A percentile compares a stretch with the other conserved stretches of the same genome.
These are phyloP conservation scores for Serpula lacrymans DNA, from an alignment of 768 basidiomycete species.

Conservation along the genomic window DNA sequence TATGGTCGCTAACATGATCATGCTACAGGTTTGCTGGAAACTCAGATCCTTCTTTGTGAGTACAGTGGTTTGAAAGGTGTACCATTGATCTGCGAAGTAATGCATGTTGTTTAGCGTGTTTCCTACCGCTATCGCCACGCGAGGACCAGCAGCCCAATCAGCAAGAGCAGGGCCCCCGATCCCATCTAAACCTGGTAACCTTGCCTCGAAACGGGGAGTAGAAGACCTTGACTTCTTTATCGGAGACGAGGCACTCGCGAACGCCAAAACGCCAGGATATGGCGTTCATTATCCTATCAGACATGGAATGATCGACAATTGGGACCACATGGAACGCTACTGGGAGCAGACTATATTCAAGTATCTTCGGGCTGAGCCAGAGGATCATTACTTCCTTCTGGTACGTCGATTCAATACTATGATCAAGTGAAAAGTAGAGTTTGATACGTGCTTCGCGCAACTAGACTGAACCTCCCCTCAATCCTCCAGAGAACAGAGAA, in stretches of 20 bases:
- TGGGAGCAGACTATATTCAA: slow-evolving; percentile 99
- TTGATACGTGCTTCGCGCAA: background rate
- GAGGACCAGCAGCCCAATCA: slow-evolving; percentile 61
- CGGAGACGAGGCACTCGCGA: slow-evolving; percentile 95
- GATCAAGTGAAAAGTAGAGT: background rate
- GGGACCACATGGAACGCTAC: slow-evolving; percentile 98
- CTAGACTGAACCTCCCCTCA: slow-evolving; percentile 99
- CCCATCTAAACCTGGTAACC: slow-evolving; percentile 82
- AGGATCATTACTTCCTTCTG: slow-evolving; percentile 97
- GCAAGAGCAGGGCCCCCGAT: slow-evolving; percentile 70
- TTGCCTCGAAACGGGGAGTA: slow-evolving; percentile 94
- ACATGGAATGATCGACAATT: slow-evolving; percentile 97
- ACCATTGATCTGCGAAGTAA: slow-evolving; percentile 6
- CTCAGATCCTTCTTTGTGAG: slow-evolving; percentile 96
- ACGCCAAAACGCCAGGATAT: slow-evolving; percentile 92
- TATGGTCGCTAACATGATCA: slow-evolving; percentile 12
- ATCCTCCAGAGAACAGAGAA: slow-evolving; percentile 97
- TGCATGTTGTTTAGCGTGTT: slow-evolving; percentile 63
- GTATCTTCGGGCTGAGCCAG: slow-evolving; percentile 96
- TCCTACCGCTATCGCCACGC: slow-evolving; percentile 94
- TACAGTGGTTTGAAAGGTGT: slow-evolving; percentile 14
- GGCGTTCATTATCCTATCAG: slow-evolving; percentile 94
- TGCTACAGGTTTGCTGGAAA: slow-evolving; percentile 87
- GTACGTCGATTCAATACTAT: slow-evolving; percentile 45
- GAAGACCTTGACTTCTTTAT: slow-evolving; percentile 99